phyloP scores from a whole-genome alignment of 2,329 filamentous ascomycete species.

The Aureobasidium uvarum region DNA sequence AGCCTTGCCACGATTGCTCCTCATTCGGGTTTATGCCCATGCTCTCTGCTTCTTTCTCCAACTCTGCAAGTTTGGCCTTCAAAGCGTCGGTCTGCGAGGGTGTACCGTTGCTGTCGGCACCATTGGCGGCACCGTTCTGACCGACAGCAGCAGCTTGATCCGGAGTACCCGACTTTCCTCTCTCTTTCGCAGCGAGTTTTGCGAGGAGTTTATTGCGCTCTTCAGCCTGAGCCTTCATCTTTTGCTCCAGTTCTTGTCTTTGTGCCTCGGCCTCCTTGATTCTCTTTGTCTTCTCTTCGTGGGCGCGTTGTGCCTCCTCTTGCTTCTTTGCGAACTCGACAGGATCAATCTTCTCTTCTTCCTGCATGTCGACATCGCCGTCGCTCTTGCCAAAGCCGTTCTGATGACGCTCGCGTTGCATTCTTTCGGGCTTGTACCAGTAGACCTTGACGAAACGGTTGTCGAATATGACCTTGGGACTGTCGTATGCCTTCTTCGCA shows the following conservation, averaged over 20 bases:
- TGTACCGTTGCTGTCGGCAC: conserved; percentile 35
- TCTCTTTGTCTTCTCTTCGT: conserved; percentile 64
- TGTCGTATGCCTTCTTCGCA: conserved; percentile 69
- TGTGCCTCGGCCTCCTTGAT: conserved; percentile 62
- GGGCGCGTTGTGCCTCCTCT: conserved; percentile 66
- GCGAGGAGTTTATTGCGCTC: conserved; percentile 63
- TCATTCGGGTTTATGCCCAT: conserved; percentile 65
- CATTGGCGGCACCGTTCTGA: conserved; percentile 31
- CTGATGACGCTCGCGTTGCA: conserved; percentile 28
- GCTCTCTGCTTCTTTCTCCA: conserved; percentile 69
- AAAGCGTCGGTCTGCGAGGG: conserved; percentile 60
- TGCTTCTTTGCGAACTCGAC: conserved; percentile 68
- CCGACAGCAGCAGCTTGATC: conserved; percentile 32
- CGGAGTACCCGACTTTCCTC: conserved; percentile 33
- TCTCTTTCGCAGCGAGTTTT: conserved; percentile 48
- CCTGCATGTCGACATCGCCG: conserved; percentile 33
- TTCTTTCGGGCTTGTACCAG: conserved; percentile 60
- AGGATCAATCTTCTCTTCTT: conserved; percentile 61
- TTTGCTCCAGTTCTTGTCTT: conserved; percentile 63
- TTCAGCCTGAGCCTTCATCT: conserved; percentile 62
- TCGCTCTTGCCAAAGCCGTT: conserved; percentile 25
- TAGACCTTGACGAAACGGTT: conserved; percentile 84
- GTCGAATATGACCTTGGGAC: conserved; percentile 77
- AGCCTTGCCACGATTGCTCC: conserved; percentile 36
- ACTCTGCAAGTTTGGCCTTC: conserved; percentile 67